Conservation (phyloP, 495 filamentous ascomycete genomes). For the Hypoxylon lienhwacheense region DNA sequence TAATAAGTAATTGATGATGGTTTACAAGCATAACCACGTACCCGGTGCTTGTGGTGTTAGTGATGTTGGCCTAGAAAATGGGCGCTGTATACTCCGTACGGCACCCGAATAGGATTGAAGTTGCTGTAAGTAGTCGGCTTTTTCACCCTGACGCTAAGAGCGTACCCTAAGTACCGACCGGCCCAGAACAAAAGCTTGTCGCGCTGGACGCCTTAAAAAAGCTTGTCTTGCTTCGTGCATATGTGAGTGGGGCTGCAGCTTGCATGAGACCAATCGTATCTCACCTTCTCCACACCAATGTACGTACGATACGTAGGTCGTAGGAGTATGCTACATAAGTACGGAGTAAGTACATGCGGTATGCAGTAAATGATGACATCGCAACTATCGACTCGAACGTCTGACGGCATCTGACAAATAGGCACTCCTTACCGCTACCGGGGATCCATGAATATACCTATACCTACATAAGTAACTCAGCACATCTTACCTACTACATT, state of each 20-base stretch:
- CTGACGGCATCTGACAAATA: conserved; percentile 17
- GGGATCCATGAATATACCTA: background rate
- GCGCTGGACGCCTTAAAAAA: conserved; percentile 34
- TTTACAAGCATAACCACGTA: background rate
- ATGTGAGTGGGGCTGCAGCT: conserved; percentile 23
- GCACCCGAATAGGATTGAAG: background rate
- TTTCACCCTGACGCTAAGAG: conserved; percentile 8
- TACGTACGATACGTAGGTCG: no score
- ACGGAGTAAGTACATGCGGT: no score
- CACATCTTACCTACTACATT: no score
- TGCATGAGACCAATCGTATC: conserved; percentile 16
- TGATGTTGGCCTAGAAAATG: no score
- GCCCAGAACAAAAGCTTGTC: conserved; percentile 35
- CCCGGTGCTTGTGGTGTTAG: no score
- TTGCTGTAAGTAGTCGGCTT: background rate
- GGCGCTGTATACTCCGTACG: background rate
- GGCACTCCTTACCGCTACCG: conserved; percentile 1
- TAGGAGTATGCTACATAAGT: conserved; percentile 17
- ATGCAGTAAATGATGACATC: conserved; percentile 24
- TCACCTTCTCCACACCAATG: background rate
- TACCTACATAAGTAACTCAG: no score
- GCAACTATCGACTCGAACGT: conserved; percentile 18
- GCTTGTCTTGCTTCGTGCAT: conserved; percentile 36
- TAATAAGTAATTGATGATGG: conserved; percentile 1
- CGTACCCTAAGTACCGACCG: no score